Evolutionary conservation across 495 filamentous ascomycete genomes (phyloP), one percentile per base, ranked within the genome.

Genomic region (Amniculicola lignicola): DNA sequence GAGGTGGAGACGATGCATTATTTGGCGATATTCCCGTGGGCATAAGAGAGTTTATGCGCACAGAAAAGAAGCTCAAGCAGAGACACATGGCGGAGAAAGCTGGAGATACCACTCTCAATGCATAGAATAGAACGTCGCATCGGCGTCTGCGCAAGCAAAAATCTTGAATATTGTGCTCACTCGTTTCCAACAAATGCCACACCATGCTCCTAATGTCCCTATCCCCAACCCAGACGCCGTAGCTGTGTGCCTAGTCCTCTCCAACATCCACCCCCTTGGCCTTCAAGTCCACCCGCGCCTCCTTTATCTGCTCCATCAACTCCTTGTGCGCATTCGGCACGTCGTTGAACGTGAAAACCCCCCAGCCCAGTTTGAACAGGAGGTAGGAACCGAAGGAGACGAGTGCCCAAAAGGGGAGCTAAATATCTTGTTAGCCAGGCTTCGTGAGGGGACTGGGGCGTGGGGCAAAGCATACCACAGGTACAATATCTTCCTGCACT

Each of bases 1-100:
- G 68, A 66, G 15, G 74, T 72, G 44, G 72, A 68, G 75, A 78
- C 48, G 82, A 88, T 47, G n/a, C n/a, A n/a, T 59, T 95, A 44
- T 95, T 94, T 67, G 81, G 80, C 49, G 83, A 82, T 59, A 82
- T 98, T 36, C 92, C 94, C 0, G 87, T 98, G 18, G 94, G 93
- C 4, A 95, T 98, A 57, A 79, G 87, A 51, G 93, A 94, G 68
- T 98, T 98, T 70, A 97, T 98, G 92, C 88, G 85, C 75, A 90
- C 84, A 42, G 93, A 98, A 76, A 98, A 96, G 79, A 85, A 73
- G 70, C 71, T 98, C 55, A 90, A 89, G 69, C 78, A 86, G 71
- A 88, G 81, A 70, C 85, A 88, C 65, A 46, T 39, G 38, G 51
- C 59, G 29, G 54, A 65, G 22, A 16, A 31, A 11, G 44, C 49